Conservation (phyloP, 1,139 yeast genomes). For the Sugiyamaella novakii region DNA sequence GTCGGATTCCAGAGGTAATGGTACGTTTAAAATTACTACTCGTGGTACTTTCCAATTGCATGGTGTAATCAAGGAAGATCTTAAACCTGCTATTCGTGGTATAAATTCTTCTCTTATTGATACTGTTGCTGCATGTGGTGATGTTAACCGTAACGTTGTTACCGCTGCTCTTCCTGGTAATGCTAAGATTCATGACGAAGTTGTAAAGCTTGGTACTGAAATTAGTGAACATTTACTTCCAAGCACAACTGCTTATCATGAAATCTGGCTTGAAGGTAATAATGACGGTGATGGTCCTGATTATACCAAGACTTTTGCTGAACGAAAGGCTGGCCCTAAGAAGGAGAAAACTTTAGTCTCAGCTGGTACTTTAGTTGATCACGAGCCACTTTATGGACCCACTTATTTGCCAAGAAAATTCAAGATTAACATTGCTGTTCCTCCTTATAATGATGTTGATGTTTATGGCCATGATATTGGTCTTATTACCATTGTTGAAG, state of each 20-base stretch:
- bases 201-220: constrained; percentile 60
- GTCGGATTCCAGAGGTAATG: constrained; percentile 84
- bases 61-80: constrained; percentile 87
- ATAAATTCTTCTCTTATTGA: constrained; percentile 90
- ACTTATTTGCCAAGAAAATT: constrained; percentile 93
- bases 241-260: constrained; percentile 92
- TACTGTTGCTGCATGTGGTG: constrained; percentile 98
- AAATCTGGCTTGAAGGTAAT: constrained; percentile 91
- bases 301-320: constrained; percentile 70
- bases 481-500: constrained; percentile 80
- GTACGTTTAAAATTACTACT: constrained; percentile 91
- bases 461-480: constrained; percentile 96
- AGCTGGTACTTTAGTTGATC: constrained; percentile 52
- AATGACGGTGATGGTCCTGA: constrained; percentile 71
- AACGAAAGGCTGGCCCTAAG: constrained; percentile 75
- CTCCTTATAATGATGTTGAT: constrained; percentile 96
- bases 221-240: constrained; percentile 87
- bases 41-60: constrained; percentile 98
- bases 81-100: constrained; percentile 90
- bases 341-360: constrained; percentile 89
- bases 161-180: constrained; percentile 84
- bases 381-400: constrained; percentile 87
- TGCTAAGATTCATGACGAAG: constrained; percentile 77
- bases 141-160: constrained; percentile 95
- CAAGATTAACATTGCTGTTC: constrained; percentile 92